Evolutionary conservation across 2,329 filamentous ascomycete genomes (phyloP).

Genomic region (Diplocarpon rosae): DNA sequence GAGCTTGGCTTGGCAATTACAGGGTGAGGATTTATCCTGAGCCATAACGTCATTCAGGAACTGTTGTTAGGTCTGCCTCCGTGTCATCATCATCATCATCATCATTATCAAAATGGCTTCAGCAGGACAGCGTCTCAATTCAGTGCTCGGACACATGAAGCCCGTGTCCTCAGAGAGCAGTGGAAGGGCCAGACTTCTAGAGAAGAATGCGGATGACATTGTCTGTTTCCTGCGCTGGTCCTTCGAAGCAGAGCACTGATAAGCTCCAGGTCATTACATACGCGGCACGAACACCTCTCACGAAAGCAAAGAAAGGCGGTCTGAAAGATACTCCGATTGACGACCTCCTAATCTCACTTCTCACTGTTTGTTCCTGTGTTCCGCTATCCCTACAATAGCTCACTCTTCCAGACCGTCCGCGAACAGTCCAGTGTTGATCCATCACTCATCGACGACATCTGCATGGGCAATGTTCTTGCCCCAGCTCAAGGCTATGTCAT

Average conservation of each 20-base stretch:
- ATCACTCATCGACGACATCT: constrained; percentile 75
- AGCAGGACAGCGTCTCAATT: constrained; percentile 19
- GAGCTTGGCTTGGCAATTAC: no score
- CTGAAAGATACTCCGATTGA: constrained; percentile 87
- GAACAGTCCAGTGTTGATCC: constrained; percentile 44
- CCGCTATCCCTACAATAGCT: background rate
- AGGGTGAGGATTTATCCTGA: no score
- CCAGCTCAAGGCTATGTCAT: constrained; percentile 88
- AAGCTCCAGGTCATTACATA: constrained; percentile 61
- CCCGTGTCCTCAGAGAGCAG: constrained; percentile 29
- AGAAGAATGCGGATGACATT: constrained; percentile 87
- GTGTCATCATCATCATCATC: no score
- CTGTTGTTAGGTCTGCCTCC: no score
- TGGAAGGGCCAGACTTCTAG: constrained; percentile 43
- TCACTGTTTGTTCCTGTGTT: constrained; percentile 49
- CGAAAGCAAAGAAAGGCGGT: constrained; percentile 79
- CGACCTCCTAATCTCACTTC: constrained; percentile 72
- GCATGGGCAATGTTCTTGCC: constrained; percentile 81
- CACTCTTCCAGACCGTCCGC: constrained; percentile 8
- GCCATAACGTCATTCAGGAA: no score
- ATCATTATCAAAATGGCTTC: constrained; percentile 11
- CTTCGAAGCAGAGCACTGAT: background rate
- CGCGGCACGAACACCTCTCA: constrained; percentile 79
- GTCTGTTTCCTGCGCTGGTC: constrained; percentile 35
- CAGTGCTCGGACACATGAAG: constrained; percentile 32